phyloP scores from a whole-genome alignment of 805 yeast species.

The Spathaspora arborariae region DNA sequence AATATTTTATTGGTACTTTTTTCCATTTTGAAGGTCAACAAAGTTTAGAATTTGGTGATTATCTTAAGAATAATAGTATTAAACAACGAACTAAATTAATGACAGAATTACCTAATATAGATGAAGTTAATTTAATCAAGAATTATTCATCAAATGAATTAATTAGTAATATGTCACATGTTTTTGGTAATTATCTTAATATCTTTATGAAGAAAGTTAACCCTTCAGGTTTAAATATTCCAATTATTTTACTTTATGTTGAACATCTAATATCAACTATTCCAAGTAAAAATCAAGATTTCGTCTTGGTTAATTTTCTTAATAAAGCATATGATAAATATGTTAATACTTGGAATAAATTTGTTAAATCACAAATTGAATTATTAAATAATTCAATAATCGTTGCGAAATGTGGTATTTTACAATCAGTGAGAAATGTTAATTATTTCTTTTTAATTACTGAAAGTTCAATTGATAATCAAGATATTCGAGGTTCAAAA shows the following conservation, averaged over 20 bases:
- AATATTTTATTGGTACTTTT: conserved; percentile 36
- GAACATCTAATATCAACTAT: conserved; percentile 27
- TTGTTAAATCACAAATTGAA: conserved; percentile 51
- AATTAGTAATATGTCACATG: conserved; percentile 39
- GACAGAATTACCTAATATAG: conserved; percentile 14
- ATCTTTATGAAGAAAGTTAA: conserved; percentile 30
- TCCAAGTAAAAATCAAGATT: conserved; percentile 59
- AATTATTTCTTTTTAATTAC: conserved; percentile 28
- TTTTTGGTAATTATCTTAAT: conserved; percentile 43
- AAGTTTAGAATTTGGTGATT: conserved; percentile 26
- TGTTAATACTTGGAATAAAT: conserved; percentile 54
- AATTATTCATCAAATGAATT: conserved; percentile 49
- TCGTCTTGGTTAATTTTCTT: conserved; percentile 44
- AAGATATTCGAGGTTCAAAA: conserved; percentile 14
- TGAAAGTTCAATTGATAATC: conserved; percentile 30
- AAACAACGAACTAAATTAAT: conserved; percentile 26
- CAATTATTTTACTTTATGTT: conserved; percentile 27
- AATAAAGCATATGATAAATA: conserved; percentile 51
- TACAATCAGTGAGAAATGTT: conserved; percentile 31
- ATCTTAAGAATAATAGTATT: conserved; percentile 23
- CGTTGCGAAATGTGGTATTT: conserved; percentile 33
- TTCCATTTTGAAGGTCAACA: conserved; percentile 37
- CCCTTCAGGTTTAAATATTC: conserved; percentile 34
- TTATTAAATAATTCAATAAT: conserved; percentile 30
- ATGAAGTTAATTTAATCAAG: conserved; percentile 14